phyloP scores from a whole-genome alignment of 1,284 basidiomycete genomes.

The Cryptococcus sp. region DNA sequence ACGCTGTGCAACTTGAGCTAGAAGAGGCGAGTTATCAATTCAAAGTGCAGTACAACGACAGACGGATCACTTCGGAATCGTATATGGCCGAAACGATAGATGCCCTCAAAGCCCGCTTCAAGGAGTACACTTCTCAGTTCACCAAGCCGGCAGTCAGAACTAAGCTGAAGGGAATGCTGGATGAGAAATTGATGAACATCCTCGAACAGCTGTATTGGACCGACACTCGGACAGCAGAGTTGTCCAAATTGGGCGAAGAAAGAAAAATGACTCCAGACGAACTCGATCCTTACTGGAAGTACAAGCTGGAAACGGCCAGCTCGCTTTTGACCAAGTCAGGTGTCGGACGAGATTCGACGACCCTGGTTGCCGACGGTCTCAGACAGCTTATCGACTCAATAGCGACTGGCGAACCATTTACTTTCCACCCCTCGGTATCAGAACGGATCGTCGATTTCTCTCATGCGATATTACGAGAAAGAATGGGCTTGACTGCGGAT shows the following conservation, averaged over 20 bases:
- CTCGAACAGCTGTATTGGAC: constrained; percentile 97
- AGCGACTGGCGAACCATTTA: constrained; percentile 85
- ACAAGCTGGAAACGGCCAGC: constrained; percentile 91
- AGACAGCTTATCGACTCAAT: constrained; percentile 86
- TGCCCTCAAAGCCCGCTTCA: constrained; percentile 85
- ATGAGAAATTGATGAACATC: constrained; percentile 95
- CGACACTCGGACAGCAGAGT: constrained; percentile 78
- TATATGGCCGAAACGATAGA: constrained; percentile 98
- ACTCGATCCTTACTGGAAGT: constrained; percentile 89
- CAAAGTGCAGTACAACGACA: constrained; percentile 98
- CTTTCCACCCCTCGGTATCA: constrained; percentile 80
- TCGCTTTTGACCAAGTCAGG: constrained; percentile 94
- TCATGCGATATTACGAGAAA: constrained; percentile 86
- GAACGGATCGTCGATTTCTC: constrained; percentile 89
- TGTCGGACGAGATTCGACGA: constrained; percentile 89
- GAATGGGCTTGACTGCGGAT: constrained; percentile 89
- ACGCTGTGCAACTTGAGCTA: constrained; percentile 93
- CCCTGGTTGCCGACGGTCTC: constrained; percentile 92
- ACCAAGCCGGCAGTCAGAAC: constrained; percentile 83
- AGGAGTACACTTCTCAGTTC: constrained; percentile 80
- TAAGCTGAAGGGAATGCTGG: constrained; percentile 86
- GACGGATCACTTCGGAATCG: constrained; percentile 88
- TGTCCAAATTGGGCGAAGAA: constrained; percentile 71
- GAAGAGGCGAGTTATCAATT: constrained; percentile 98
- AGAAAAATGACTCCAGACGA: constrained; percentile 66